Percentiles rank a stretch among this genome's conserved stretches.
Evolutionary conservation across 805 yeast genomes (phyloP).

Genomic region (Debaryomyces maramus): DNA sequence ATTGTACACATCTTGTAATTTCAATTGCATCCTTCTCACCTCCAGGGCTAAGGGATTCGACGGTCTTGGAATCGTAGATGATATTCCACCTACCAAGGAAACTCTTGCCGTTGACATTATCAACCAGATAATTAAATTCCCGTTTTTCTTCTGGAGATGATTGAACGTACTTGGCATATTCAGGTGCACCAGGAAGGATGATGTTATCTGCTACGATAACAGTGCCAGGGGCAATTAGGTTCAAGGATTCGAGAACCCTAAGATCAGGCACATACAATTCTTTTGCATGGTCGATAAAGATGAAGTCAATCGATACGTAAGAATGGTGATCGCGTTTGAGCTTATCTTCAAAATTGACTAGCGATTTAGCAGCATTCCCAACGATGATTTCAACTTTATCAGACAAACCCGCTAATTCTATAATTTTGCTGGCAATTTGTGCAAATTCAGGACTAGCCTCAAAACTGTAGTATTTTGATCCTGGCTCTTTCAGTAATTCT

Average conservation of each 20-base stretch:
- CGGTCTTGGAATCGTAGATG: slow-evolving; percentile 34
- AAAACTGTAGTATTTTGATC: slow-evolving; percentile 33
- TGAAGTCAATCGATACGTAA: slow-evolving; percentile 30
- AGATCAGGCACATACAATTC: slow-evolving; percentile 41
- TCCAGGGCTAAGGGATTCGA: slow-evolving; percentile 15
- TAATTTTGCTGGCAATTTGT: slow-evolving; percentile 23
- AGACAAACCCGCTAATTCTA: slow-evolving; percentile 35
- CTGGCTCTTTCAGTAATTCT: slow-evolving; percentile 20
- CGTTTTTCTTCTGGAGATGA: slow-evolving; percentile 38
- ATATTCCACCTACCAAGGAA: slow-evolving; percentile 43
- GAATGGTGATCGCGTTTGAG: slow-evolving; percentile 9
- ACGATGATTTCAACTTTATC: slow-evolving; percentile 29
- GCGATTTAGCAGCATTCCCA: slow-evolving; percentile 30
- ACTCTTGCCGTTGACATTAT: slow-evolving; percentile 27
- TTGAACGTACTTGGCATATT: slow-evolving; percentile 38
- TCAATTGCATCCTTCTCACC: slow-evolving; percentile 29
- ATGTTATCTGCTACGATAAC: slow-evolving; percentile 41
- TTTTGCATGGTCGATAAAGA: slow-evolving; percentile 44
- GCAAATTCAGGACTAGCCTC: slow-evolving; percentile 34
- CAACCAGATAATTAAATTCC: slow-evolving; percentile 22
- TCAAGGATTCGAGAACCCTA: slow-evolving; percentile 40
- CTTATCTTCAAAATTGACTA: slow-evolving; percentile 24
- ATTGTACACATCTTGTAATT: slow-evolving; percentile 30
- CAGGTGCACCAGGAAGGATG: slow-evolving; percentile 37
- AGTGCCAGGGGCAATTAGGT: slow-evolving; percentile 41